These are phyloP conservation scores for Hymenoscyphus occultus DNA, from an alignment of 2,329 filamentous ascomycete species.

Conservation along the genomic window DNA sequence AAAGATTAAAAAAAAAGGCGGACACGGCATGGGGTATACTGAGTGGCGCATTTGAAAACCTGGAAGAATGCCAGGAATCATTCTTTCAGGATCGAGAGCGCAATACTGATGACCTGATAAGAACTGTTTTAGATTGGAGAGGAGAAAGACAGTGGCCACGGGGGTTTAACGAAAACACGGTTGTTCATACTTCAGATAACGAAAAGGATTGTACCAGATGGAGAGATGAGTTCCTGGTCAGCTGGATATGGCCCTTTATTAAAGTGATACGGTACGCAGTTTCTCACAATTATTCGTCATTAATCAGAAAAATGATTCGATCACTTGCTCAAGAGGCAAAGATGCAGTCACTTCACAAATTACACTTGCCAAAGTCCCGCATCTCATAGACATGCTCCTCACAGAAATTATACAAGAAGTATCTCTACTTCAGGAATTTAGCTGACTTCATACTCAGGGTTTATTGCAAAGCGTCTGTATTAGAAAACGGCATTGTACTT, in stretches of 20 bases:
- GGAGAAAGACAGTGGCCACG: constrained; percentile 16
- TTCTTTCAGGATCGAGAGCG: constrained; percentile 8
- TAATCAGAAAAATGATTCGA: neutral
- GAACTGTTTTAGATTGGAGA: constrained; percentile 16
- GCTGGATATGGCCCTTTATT: constrained; percentile 20
- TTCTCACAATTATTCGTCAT: neutral
- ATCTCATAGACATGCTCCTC: too few species aligned
- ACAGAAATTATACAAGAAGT: too few species aligned
- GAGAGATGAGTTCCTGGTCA: constrained; percentile 13
- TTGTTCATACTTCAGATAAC: constrained; percentile 9
- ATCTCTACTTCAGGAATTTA: neutral
- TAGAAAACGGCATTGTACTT: constrained; percentile 19
- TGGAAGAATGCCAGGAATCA: constrained; percentile 11
- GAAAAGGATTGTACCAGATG: constrained; percentile 6
- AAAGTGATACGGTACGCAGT: constrained; percentile 19
- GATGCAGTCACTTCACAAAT: too few species aligned
- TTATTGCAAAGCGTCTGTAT: constrained; percentile 15
- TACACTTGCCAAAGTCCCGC: too few species aligned
- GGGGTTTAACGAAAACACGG: constrained; percentile 10
- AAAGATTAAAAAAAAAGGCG: constrained; percentile 12
- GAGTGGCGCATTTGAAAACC: constrained; percentile 14
- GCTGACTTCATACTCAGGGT: constrained; percentile 11
- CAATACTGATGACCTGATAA: constrained; percentile 13
- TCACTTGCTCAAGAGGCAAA: too few species aligned
- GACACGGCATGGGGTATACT: constrained; percentile 18